A percentile compares a stretch with the other conserved stretches of the same genome.
Conservation (phyloP, 169 alveolate genomes). For the Fabrea salina region DNA sequence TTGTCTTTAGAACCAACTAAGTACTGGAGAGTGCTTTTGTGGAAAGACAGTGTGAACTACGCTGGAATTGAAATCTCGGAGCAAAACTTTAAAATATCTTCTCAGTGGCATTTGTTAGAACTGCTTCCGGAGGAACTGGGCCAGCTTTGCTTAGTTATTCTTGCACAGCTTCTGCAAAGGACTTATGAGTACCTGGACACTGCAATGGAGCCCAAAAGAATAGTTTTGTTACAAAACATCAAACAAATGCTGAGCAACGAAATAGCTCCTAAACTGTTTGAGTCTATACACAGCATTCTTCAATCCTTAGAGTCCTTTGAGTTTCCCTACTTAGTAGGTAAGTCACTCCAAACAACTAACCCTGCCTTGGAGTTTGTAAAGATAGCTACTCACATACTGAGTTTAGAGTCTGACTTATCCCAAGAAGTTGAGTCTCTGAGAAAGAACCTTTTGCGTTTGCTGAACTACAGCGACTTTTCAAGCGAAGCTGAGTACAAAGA, state of each 20-base stretch:
- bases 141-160: slow-evolving; percentile 43
- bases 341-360: slow-evolving; percentile 43
- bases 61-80: slow-evolving; percentile 64
- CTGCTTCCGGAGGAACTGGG: slow-evolving; percentile 66
- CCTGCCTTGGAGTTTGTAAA: slow-evolving; percentile 73
- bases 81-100: slow-evolving; percentile 33
- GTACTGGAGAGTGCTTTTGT: slow-evolving; percentile 71
- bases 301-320: slow-evolving; percentile 51
- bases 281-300: neutral
- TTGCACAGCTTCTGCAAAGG: slow-evolving; percentile 51
- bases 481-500: slow-evolving; percentile 67
- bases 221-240: slow-evolving; percentile 9
- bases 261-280: slow-evolving; percentile 37
- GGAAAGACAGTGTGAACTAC: slow-evolving; percentile 75
- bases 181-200: neutral
- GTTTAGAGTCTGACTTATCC: slow-evolving; percentile 60
- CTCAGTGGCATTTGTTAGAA: slow-evolving; percentile 64
- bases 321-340: slow-evolving; percentile 67
- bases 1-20: slow-evolving; percentile 52
- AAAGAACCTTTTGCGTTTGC: slow-evolving; percentile 62
- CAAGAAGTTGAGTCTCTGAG: slow-evolving; percentile 51
- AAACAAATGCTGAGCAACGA: slow-evolving; percentile 40
- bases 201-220: slow-evolving; percentile 40
- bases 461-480: slow-evolving; percentile 68
- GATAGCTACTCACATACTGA: slow-evolving; percentile 62